Evolutionary conservation across 2,329 filamentous ascomycete species (phyloP), one percentile per base, ranked within the genome.

Genomic region (Macrophomina phaseolina): DNA sequence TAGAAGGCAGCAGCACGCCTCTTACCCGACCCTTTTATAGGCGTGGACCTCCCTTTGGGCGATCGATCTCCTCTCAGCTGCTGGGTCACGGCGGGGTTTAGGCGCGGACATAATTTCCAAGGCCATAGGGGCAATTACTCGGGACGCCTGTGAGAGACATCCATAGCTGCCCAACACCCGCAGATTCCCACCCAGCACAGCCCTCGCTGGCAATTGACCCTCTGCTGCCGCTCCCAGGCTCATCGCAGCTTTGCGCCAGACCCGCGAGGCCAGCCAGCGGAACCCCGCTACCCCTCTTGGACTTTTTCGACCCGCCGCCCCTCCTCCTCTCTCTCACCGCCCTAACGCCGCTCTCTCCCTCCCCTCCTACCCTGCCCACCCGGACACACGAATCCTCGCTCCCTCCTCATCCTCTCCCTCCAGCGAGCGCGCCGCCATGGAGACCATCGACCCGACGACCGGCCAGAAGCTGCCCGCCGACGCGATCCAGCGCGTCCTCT

Each of bases 401-500:
- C 5, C 8, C 40, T 16, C 8, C 40, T 14, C 42, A 45, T 14
- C 9, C 42, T 14, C 42, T 45, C 42, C 12, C 42, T 14, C 38
- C 14, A 40, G 7, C 38, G 8, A 45, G 42, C 34, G 58, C 38
- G 28, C 52, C 53, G 76, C 67, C 61, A 91, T 91, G 89, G 84
- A 88, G 73, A 80, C 84, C 65, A 82, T 88, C 75, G 91, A 95
- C 79, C 91, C 91, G 63, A 84, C 89, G 66, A 94, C 91, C 28
- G 89, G 90, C 72, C 81, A 81, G 40, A 79, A 89, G 70, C 85
- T 93, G 71, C 89, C 91, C 66, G 77, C 87, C 63, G 91, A 92
- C 75, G 90, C 92, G 73, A 94, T 96, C 80, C 91, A 95, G 80
- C 90, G 92, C 77, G 84, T 95, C 76, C 90, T 96, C 77, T 94